Percentiles rank a stretch among this genome's conserved stretches.
phyloP scores from a whole-genome alignment of 2,329 filamentous ascomycete species.

The Ceratocystis smalleyi region DNA sequence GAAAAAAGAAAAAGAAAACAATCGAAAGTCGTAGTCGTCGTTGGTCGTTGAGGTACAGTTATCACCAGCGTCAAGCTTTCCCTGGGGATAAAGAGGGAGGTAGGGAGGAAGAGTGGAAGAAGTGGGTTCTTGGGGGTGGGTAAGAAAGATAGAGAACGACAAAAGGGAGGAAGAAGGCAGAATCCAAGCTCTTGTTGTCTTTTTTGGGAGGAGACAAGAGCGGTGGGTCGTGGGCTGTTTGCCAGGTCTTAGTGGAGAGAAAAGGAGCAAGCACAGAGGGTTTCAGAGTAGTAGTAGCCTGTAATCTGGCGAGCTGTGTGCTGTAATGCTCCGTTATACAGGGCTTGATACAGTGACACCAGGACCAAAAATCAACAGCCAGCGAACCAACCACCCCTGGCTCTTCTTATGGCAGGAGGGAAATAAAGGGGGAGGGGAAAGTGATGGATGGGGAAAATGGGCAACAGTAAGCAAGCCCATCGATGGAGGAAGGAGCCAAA shows the following conservation, averaged over 20 bases:
- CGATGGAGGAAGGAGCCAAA: slow-evolving; percentile 15
- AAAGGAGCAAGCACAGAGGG: slow-evolving; percentile 7
- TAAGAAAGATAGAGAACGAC: not conserved
- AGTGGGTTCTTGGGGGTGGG: slow-evolving; percentile 3
- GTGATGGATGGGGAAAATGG: not conserved
- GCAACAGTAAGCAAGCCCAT: slow-evolving; percentile 9
- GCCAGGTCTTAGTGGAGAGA: not conserved
- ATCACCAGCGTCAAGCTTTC: slow-evolving; percentile 17
- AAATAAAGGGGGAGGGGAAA: slow-evolving; percentile 16
- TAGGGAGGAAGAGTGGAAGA: slow-evolving; percentile 1
- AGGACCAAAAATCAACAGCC: not conserved
- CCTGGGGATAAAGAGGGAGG: slow-evolving; percentile 7
- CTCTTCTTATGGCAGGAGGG: slow-evolving; percentile 6
- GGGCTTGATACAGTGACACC: not conserved
- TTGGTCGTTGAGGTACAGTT: slow-evolving; percentile 15
- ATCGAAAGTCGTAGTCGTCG: slow-evolving; percentile 4
- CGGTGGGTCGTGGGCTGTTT: not conserved
- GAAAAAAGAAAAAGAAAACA: slow-evolving; percentile 5
- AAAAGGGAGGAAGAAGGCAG: not conserved
- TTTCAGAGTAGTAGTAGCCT: not conserved
- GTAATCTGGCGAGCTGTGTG: not conserved
- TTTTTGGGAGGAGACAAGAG: not conserved
- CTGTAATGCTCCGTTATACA: not conserved
- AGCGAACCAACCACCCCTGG: not conserved
- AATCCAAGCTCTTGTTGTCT: not conserved